Conservation (phyloP, 2,329 filamentous ascomycete species). For the Hymenotorrendiella dingleyae region DNA sequence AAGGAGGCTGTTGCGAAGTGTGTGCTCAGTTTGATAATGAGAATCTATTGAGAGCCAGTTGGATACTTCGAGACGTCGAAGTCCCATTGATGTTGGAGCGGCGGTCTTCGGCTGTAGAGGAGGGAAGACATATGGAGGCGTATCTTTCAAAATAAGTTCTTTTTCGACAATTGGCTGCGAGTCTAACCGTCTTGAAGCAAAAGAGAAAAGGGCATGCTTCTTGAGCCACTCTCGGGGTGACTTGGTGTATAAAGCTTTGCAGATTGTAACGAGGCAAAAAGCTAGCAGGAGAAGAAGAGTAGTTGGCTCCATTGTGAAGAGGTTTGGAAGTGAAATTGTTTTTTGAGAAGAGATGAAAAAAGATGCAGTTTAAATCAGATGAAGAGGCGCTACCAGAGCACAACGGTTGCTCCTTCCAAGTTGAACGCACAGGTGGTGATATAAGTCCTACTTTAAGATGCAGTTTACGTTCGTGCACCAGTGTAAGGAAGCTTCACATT, state of each 20-base stretch:
- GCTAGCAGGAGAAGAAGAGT: neutral
- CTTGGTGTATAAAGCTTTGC: neutral
- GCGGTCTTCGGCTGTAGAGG: conserved; percentile 15
- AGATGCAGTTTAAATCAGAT: neutral
- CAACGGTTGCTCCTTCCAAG: no score
- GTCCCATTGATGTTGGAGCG: conserved; percentile 39
- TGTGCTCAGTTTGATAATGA: conserved; percentile 39
- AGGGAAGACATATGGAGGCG: conserved; percentile 20
- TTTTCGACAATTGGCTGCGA: conserved; percentile 6
- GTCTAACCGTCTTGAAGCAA: neutral
- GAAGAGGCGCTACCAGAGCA: no score
- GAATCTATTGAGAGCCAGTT: conserved; percentile 45
- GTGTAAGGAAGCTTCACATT: conserved; percentile 1
- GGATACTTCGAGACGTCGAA: conserved; percentile 37
- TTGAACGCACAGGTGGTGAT: no score
- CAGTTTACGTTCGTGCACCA: neutral
- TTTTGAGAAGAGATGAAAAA: neutral
- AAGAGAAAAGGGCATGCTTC: neutral
- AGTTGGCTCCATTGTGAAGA: conserved; percentile 4
- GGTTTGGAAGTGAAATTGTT: neutral
- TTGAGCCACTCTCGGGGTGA: neutral
- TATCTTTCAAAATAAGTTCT: conserved; percentile 10
- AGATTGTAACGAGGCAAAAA: conserved; percentile 1
- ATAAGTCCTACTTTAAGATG: neutral
- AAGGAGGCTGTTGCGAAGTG: conserved; percentile 37